A percentile compares a stretch with the other conserved stretches of the same genome.
phyloP scores from a whole-genome alignment of 495 filamentous ascomycete species.

The Hypoxylon crocopeplum region DNA sequence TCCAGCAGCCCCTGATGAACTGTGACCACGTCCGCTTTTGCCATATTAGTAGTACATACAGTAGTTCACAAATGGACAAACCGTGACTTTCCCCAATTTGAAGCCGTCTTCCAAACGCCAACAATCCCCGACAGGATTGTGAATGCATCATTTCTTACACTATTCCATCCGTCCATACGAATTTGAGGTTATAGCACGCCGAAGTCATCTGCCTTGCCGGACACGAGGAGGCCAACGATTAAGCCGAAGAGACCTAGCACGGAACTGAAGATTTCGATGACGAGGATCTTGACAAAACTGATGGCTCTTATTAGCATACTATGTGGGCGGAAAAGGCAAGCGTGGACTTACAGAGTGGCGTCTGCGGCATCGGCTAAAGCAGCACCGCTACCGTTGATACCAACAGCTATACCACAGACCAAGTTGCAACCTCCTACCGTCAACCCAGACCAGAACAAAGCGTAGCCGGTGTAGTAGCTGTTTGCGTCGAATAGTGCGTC shows the following conservation, averaged over 20 bases:
- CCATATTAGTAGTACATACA: constrained; percentile 40
- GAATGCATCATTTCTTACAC: constrained; percentile 38
- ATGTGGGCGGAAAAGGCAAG: background rate
- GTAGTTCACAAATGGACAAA: constrained; percentile 31
- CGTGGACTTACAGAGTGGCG: constrained; percentile 75
- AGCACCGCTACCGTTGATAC: constrained; percentile 96
- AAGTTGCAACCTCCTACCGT: constrained; percentile 95
- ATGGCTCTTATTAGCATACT: constrained; percentile 35
- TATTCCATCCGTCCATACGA: constrained; percentile 15
- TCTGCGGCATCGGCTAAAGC: constrained; percentile 96
- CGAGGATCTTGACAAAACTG: constrained; percentile 98
- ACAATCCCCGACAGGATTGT: constrained; percentile 30
- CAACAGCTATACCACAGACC: constrained; percentile 94
- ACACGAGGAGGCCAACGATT: constrained; percentile 90
- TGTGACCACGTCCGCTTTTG: constrained; percentile 19
- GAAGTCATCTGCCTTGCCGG: constrained; percentile 81
- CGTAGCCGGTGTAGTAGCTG: constrained; percentile 95
- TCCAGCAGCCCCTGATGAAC: constrained; percentile 29
- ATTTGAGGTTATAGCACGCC: constrained; percentile 47
- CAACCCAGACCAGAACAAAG: constrained; percentile 93
- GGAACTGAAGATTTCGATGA: constrained; percentile 99
- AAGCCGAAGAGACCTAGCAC: constrained; percentile 97
- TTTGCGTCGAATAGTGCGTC: constrained; percentile 68
- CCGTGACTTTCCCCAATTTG: constrained; percentile 30
- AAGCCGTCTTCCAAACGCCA: constrained; percentile 37